These are phyloP conservation scores for Zymoseptoria ardabiliae DNA, from an alignment of 2,329 filamentous ascomycete species.

Conservation along the genomic window DNA sequence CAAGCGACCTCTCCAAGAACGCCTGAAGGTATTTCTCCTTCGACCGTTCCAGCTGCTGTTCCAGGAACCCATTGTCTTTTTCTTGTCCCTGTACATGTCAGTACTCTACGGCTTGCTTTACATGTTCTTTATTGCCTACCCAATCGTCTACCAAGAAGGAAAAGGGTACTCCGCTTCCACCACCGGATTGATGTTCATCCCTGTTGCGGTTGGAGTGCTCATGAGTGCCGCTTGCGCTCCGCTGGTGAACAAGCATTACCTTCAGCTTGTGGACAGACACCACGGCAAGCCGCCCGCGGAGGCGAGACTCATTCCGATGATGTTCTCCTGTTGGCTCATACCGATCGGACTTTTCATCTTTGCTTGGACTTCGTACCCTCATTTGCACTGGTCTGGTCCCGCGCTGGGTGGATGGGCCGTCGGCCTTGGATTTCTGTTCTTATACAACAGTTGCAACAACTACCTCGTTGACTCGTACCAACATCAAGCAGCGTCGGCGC, in stretches of 20 bases:
- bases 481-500: conserved; percentile 55
- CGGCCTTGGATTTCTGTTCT: conserved; percentile 29
- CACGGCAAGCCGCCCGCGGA: conserved; percentile 71
- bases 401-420: conserved; percentile 25
- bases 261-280: conserved; percentile 54
- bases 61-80: conserved; percentile 73
- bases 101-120: conserved; percentile 18
- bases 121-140: conserved; percentile 62
- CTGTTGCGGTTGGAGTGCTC: conserved; percentile 22
- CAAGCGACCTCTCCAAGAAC: conserved; percentile 58
- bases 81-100: conserved; percentile 67
- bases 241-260: conserved; percentile 73
- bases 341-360: conserved; percentile 61
- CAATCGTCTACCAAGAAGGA: conserved; percentile 64
- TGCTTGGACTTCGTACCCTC: conserved; percentile 60
- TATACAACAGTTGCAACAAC: conserved; percentile 45
- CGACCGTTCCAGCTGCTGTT: conserved; percentile 83
- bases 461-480: conserved; percentile 57
- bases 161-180: conserved; percentile 75
- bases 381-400: conserved; percentile 64
- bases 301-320: conserved; percentile 68
- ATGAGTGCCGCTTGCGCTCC: conserved; percentile 39
- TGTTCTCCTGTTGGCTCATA: conserved; percentile 49
- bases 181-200: conserved; percentile 58
- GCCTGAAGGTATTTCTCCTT: conserved; percentile 65